A percentile compares a stretch with the other conserved stretches of the same genome.
Conservation (phyloP, 305 asterid species). For the Rubia tinctorum region DNA sequence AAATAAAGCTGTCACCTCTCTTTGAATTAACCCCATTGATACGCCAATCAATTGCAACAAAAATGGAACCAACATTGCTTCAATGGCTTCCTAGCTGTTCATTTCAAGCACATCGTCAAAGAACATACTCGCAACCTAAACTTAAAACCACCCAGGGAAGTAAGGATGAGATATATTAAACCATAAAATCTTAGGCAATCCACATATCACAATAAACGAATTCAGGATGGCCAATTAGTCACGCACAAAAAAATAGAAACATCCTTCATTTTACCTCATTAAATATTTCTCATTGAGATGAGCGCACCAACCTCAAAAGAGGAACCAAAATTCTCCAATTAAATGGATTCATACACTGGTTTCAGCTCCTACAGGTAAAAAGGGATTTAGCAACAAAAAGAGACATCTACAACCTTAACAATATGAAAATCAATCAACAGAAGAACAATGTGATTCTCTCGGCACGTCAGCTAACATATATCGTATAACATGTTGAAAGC, state of each 20-base stretch:
- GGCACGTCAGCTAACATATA: background rate
- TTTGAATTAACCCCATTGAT: slow-evolving; percentile 63
- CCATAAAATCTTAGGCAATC: slow-evolving; percentile 15
- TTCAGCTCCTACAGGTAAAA: slow-evolving; percentile 42
- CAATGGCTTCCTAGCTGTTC: slow-evolving; percentile 75
- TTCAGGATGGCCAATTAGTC: background rate
- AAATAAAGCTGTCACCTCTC: slow-evolving; percentile 47
- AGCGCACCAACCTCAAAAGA: slow-evolving; percentile 50
- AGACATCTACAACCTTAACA: slow-evolving; percentile 18
- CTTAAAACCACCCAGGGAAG: slow-evolving; percentile 19
- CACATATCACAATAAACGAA: slow-evolving; percentile 8
- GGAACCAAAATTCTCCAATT: slow-evolving; percentile 73
- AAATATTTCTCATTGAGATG: slow-evolving; percentile 47
- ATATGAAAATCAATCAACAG: background rate
- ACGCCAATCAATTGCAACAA: slow-evolving; percentile 65
- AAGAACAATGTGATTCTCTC: background rate
- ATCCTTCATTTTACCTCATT: slow-evolving; percentile 47
- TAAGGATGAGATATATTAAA: slow-evolving; percentile 9
- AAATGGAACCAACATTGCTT: slow-evolving; percentile 59
- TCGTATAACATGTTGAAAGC: background rate
- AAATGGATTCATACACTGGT: slow-evolving; percentile 40
- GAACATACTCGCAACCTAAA: slow-evolving; percentile 65
- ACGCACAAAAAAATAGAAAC: background rate
- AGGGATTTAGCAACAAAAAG: slow-evolving; percentile 14
- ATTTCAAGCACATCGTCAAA: slow-evolving; percentile 59